Evolutionary conservation across 1,284 basidiomycete genomes (phyloP).

Genomic region (Ceratobasidium sp.): DNA sequence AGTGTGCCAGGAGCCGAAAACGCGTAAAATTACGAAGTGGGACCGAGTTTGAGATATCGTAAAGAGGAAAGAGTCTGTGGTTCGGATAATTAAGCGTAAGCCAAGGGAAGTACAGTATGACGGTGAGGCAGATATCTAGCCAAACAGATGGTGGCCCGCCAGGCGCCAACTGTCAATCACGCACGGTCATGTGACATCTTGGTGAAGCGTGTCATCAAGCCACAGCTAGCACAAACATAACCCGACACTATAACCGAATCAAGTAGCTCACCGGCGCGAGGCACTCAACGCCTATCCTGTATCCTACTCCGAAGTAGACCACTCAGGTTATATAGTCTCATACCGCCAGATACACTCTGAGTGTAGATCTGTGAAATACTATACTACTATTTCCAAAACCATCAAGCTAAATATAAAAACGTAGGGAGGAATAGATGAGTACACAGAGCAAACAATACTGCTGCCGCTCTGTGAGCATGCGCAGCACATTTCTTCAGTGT

Average conservation of each 20-base stretch:
- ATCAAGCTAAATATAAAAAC: neutral
- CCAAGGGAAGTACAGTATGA: neutral
- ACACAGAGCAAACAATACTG: neutral
- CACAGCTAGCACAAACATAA: constrained; percentile 1
- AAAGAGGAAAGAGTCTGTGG: no score
- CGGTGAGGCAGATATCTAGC: neutral
- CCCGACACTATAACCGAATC: constrained; percentile 1
- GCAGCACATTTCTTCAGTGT: constrained; percentile 7
- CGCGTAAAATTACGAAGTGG: neutral
- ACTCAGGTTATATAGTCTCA: no score
- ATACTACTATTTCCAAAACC: no score
- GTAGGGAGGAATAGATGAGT: neutral
- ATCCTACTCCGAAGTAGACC: no score
- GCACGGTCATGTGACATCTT: constrained; percentile 25
- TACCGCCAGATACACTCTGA: no score
- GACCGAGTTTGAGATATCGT: neutral
- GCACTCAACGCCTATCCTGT: neutral
- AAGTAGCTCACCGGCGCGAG: neutral
- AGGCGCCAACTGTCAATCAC: constrained; percentile 12
- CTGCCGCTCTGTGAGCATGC: neutral
- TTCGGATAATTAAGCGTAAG: neutral
- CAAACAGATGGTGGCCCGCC: constrained; percentile 17
- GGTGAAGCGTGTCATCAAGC: constrained; percentile 20
- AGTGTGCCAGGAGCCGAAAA: neutral
- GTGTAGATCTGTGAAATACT: no score